phyloP scores from a whole-genome alignment of 169 alveolate species.

The Babesia caballi region DNA sequence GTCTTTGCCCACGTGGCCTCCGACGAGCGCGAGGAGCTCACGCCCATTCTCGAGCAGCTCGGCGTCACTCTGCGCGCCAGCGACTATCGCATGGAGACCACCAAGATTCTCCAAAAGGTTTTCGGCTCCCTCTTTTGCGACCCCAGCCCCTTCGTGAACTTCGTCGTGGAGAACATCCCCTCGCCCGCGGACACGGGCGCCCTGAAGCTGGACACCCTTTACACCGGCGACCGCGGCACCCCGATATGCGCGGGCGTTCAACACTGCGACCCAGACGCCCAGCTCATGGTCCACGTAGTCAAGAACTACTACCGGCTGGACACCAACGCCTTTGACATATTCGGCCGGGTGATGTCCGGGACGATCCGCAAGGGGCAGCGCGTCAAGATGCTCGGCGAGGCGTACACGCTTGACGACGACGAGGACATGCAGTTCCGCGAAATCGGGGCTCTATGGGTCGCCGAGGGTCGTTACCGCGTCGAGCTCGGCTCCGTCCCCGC shows the following conservation, averaged over 20 bases:
- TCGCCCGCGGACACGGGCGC: conserved; percentile 65
- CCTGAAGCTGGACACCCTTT: conserved; percentile 72
- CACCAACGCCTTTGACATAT: conserved; percentile 88
- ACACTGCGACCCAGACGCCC: conserved; percentile 80
- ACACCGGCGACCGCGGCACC: conserved; percentile 78
- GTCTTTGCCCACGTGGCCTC: conserved; percentile 90
- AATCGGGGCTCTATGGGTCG: conserved; percentile 87
- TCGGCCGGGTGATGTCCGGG: conserved; percentile 97
- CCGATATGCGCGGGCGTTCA: conserved; percentile 54
- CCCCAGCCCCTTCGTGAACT: conserved; percentile 86
- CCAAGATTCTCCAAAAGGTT: conserved; percentile 61
- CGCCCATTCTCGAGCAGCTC: conserved; percentile 83
- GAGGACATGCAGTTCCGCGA: conserved; percentile 92
- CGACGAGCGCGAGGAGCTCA: conserved; percentile 92
- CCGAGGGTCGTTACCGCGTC: conserved; percentile 91
- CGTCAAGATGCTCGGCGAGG: conserved; percentile 93
- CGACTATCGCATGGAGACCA: conserved; percentile 55
- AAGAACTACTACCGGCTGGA: conserved; percentile 93
- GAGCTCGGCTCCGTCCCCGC: conserved; percentile 84
- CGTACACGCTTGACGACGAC: conserved; percentile 91
- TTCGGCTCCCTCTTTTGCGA: conserved; percentile 68
- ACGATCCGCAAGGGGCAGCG: conserved; percentile 90
- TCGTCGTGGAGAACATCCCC: conserved; percentile 77
- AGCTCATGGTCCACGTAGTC: conserved; percentile 83
- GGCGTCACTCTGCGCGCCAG: conserved; percentile 36